phyloP scores from a whole-genome alignment of 2,329 filamentous ascomycete genomes.

The Clonostachys sp. region DNA sequence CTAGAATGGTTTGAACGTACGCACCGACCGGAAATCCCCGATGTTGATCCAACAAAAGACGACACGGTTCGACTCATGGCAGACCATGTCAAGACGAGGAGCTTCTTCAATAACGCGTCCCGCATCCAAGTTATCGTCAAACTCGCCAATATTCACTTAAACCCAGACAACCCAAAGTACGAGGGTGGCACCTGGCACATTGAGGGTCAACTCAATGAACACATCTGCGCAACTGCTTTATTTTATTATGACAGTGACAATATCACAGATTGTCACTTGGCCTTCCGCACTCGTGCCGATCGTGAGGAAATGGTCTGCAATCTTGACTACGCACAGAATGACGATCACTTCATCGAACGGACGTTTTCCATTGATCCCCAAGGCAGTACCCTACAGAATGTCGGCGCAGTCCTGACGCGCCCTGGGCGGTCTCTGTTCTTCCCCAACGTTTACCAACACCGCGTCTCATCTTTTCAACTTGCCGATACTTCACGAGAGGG shows the following conservation, averaged over 20 bases:
- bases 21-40: constrained; percentile 12
- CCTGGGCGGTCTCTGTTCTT: constrained; percentile 48
- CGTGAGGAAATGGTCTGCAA: not conserved
- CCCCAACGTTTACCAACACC: constrained; percentile 49
- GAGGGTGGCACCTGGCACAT: constrained; percentile 49
- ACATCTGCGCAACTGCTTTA: constrained; percentile 58
- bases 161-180: constrained; percentile 51
- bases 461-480: constrained; percentile 45
- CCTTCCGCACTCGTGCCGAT: constrained; percentile 41
- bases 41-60: constrained; percentile 2
- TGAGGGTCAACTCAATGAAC: constrained; percentile 57
- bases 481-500: constrained; percentile 46
- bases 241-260: constrained; percentile 61
- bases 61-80: constrained; percentile 5
- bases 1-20: constrained; percentile 17
- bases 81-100: constrained; percentile 13
- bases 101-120: constrained; percentile 18
- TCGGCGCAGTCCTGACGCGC: constrained; percentile 42
- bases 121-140: constrained; percentile 60
- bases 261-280: constrained; percentile 44
- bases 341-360: constrained; percentile 21
- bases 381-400: constrained; percentile 17
- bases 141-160: constrained; percentile 56
- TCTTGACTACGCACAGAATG: constrained; percentile 22
- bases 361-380: constrained; percentile 23